Evolutionary conservation across 495 filamentous ascomycete species (phyloP), one percentile per base, ranked within the genome.

Genomic region (Tuber brumale): DNA sequence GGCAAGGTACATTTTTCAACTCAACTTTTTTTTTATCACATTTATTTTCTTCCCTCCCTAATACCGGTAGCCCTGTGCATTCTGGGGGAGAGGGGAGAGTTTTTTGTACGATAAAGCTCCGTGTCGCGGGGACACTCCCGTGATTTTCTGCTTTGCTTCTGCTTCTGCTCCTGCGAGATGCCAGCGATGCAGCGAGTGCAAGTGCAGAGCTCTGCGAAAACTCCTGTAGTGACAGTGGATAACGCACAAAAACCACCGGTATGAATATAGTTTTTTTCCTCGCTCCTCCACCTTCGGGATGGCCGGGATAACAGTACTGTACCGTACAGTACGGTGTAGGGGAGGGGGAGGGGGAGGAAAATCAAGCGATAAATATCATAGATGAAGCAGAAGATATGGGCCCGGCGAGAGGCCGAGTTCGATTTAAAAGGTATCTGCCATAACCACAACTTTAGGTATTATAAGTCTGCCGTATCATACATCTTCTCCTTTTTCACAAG

Each of bases 351-450:
- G 71, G 41, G 69, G 19, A 77, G 6, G n/a, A 61, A 14, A 0
- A 10, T 45, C 42, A 41, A 43, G 46, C 45, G 61, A 76, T 37
- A 37, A 66, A 27, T 61, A 14, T 8, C 7, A 21, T 10, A 31
- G 27, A 61, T 16, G 9, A 31, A 46, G 77, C 41, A 37, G 72
- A 31, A 79, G 75, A 79, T 48, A 72, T 31, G 57, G 73, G 35
- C 46, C 75, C 70, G 76, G 76, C 10, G 51, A 79, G 61, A 42
- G 70, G 37, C 10, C 21, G 78, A 80, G 78, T 72, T 44, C 70
- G 78, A 80, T 80, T 80, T 80, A 43, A 80, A 80, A 80, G 72
- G 21, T 69, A 80, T 76, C 78, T 79, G 69, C 76, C 66, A 76
- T 66, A 66, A 69, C 57, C 37, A 45, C 46, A 43, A 23, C 27